These are phyloP conservation scores for Gossypium gossypioides DNA, from an alignment of 441 rosid species.

Conservation along the genomic window DNA sequence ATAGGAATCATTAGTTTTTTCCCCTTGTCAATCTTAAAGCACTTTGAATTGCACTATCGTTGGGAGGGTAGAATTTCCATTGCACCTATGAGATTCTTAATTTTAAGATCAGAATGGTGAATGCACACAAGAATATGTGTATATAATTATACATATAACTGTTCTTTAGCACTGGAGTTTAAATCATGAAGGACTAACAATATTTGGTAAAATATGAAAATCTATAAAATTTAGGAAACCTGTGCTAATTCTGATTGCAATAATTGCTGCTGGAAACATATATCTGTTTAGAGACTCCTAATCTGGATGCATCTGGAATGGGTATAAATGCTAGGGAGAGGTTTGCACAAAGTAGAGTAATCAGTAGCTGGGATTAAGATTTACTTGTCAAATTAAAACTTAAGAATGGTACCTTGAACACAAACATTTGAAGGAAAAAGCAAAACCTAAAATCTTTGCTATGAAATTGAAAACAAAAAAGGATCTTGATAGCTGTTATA, in stretches of 20 bases:
- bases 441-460: neutral
- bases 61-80: neutral
- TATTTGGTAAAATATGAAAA: neutral
- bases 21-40: neutral
- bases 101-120: neutral
- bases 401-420: neutral
- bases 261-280: neutral
- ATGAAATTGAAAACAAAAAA: neutral
- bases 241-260: neutral
- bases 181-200: neutral
- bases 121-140: neutral
- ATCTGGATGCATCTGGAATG: neutral
- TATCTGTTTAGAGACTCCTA: neutral
- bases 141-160: neutral
- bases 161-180: neutral
- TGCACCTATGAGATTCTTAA: neutral
- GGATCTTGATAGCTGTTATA: neutral
- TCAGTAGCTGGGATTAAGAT: slow-evolving; percentile 2
- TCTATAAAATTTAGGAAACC: neutral
- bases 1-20: neutral
- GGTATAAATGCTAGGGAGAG: neutral
- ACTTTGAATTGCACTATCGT: neutral
- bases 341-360: neutral
- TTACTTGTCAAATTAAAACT: neutral
- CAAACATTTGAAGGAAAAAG: neutral